phyloP scores from a whole-genome alignment of 1,284 basidiomycete genomes.

The Ceraceosorus guamensis region DNA sequence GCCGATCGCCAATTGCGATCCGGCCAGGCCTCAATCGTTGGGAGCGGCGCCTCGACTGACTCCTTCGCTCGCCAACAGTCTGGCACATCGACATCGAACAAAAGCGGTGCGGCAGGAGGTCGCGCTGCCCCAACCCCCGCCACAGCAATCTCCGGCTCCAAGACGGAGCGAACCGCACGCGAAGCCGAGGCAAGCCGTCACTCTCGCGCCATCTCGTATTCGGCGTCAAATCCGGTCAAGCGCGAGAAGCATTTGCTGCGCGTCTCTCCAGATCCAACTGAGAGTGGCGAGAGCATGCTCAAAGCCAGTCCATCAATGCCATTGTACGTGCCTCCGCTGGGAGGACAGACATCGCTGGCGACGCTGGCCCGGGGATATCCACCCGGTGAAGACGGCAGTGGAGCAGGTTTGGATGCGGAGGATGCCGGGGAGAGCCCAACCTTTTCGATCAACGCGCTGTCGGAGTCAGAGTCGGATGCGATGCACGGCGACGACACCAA shows the following conservation, averaged over 20 bases:
- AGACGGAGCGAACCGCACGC: background rate
- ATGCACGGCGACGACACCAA: background rate
- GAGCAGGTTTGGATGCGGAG: conserved; percentile 13
- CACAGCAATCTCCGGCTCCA: conserved; percentile 11
- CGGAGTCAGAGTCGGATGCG: conserved; percentile 20
- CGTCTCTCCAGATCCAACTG: background rate
- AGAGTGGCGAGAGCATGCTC: no score
- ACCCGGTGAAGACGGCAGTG: conserved; percentile 8
- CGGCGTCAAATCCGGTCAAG: conserved; percentile 6
- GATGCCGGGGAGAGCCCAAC: conserved; percentile 20
- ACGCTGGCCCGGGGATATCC: conserved; percentile 17
- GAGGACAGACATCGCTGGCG: conserved; percentile 18
- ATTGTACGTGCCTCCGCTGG: conserved; percentile 7
- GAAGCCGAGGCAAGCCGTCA: conserved; percentile 18
- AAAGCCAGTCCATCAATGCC: conserved; percentile 2
- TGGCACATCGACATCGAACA: background rate
- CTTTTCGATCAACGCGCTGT: conserved; percentile 33
- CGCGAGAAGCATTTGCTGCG: background rate
- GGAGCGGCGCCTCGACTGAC: background rate
- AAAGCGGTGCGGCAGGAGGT: background rate
- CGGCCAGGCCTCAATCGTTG: background rate
- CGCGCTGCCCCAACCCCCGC: background rate
- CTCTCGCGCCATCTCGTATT: conserved; percentile 41
- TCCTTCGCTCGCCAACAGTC: background rate
- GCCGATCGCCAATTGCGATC: background rate